Percentiles rank a stretch among this genome's conserved stretches.
Conservation (phyloP, 179 eudicot species). For the Patellifolia procumbens region DNA sequence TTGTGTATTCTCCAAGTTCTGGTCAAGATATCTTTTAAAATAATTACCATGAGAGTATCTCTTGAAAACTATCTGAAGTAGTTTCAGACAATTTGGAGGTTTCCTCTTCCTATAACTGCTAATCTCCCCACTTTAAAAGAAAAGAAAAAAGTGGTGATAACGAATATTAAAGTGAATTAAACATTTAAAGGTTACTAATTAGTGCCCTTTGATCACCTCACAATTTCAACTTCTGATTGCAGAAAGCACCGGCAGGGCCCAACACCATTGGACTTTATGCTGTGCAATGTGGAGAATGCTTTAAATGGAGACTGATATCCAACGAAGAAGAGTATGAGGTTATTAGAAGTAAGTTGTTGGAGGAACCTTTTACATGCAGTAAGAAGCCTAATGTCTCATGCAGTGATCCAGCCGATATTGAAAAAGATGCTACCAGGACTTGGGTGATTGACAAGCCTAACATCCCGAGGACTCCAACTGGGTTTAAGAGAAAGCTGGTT, state of each 20-base stretch:
- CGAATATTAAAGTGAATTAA: neutral
- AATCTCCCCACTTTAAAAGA: too few relatives aligned
- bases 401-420: slow-evolving; percentile 67
- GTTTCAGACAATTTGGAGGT: too few relatives aligned
- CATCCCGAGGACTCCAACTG: slow-evolving; percentile 68
- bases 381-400: slow-evolving; percentile 58
- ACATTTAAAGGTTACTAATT: neutral
- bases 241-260: slow-evolving; percentile 28
- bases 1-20: too few relatives aligned
- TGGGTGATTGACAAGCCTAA: slow-evolving; percentile 79
- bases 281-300: slow-evolving; percentile 73
- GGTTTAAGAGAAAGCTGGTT: slow-evolving; percentile 60
- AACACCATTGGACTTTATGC: slow-evolving; percentile 53
- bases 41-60: too few relatives aligned
- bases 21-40: too few relatives aligned
- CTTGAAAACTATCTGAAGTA: too few relatives aligned
- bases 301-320: slow-evolving; percentile 71
- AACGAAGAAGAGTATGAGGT: slow-evolving; percentile 68
- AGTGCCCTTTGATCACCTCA: neutral
- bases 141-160: neutral
- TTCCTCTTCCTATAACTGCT: too few relatives aligned
- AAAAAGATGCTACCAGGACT: slow-evolving; percentile 54
- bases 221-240: slow-evolving; percentile 9
- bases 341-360: slow-evolving; percentile 53
- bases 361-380: slow-evolving; percentile 65